These are phyloP conservation scores for Cladosporium sphaerospermum DNA, from an alignment of 2,329 filamentous ascomycete genomes.

Conservation along the genomic window DNA sequence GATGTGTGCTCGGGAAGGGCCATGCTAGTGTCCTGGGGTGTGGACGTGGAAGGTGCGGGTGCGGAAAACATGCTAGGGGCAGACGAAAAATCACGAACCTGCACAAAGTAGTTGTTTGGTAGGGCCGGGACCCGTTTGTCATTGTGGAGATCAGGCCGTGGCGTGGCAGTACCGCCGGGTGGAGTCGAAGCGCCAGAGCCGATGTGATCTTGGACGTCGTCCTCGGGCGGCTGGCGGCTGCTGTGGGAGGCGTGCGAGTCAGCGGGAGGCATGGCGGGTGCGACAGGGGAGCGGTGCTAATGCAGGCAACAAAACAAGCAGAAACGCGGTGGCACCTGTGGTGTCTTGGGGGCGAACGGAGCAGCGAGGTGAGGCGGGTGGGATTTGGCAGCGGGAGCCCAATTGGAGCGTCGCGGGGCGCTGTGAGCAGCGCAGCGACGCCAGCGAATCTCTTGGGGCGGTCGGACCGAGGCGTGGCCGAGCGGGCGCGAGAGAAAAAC, in stretches of 20 bases:
- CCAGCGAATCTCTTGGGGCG: conserved; percentile 1
- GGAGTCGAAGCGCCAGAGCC: conserved; percentile 77
- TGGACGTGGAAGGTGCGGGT: conserved; percentile 2
- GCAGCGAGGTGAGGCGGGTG: conserved; percentile 20
- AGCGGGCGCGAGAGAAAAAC: conserved; percentile 8
- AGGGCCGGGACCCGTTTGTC: conserved; percentile 95
- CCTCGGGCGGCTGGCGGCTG: conserved; percentile 46
- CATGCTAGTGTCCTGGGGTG: conserved; percentile 14
- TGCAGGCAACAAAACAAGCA: conserved; percentile 24
- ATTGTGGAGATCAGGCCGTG: conserved; percentile 75
- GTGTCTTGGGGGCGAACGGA: conserved; percentile 2
- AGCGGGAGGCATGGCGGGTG: conserved; percentile 23
- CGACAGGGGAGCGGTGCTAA: not conserved
- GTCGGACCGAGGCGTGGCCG: conserved; percentile 7
- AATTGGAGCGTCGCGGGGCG: conserved; percentile 13
- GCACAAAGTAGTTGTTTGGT: conserved; percentile 80
- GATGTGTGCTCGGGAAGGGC: conserved; percentile 10
- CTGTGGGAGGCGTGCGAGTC: conserved; percentile 32
- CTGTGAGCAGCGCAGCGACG: not conserved
- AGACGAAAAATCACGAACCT: conserved; percentile 78
- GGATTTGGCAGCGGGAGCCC: conserved; percentile 14
- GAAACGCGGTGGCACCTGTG: not conserved
- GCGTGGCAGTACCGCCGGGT: conserved; percentile 78
- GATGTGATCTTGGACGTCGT: conserved; percentile 69
- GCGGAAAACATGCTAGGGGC: not conserved